phyloP scores from a whole-genome alignment of 805 yeast genomes.

The Gaillardinia entomophila region DNA sequence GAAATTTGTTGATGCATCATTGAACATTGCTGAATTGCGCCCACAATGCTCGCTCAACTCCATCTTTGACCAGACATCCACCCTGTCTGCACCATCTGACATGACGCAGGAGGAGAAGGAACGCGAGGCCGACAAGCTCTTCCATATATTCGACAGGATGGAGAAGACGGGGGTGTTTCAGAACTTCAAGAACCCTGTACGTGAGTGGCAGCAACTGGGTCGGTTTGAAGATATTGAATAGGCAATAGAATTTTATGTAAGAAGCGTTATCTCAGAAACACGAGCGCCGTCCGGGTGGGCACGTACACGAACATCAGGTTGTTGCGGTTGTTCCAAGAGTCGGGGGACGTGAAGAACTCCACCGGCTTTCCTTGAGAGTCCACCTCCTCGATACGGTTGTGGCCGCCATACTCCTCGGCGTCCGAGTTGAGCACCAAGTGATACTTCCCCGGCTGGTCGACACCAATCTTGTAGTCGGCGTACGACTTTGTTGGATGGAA shows the following conservation, averaged over 20 bases:
- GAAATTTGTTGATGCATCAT: conserved; percentile 8
- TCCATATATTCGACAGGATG: conserved; percentile 35
- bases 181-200: conserved; percentile 33
- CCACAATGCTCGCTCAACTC: neutral
- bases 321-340: conserved; percentile 73
- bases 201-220: conserved; percentile 30
- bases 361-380: conserved; percentile 37
- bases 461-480: conserved; percentile 88
- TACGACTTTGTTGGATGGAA: conserved; percentile 83
- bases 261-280: too few species aligned
- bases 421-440: conserved; percentile 74
- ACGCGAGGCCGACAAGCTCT: conserved; percentile 39
- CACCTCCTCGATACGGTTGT: conserved; percentile 47
- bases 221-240: conserved; percentile 15
- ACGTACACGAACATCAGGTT: conserved; percentile 74
- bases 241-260: too few species aligned
- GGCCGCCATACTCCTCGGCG: conserved; percentile 71
- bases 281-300: conserved; percentile 62
- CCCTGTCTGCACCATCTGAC: conserved; percentile 4
- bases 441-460: conserved; percentile 72
- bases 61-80: conserved; percentile 1
- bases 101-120: conserved; percentile 40
- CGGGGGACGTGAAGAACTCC: conserved; percentile 63
- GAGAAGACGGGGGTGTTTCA: conserved; percentile 30
- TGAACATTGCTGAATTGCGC: neutral